Conservation (phyloP, 208 protist genomes). For the Acanthamoeba castellanii region DNA sequence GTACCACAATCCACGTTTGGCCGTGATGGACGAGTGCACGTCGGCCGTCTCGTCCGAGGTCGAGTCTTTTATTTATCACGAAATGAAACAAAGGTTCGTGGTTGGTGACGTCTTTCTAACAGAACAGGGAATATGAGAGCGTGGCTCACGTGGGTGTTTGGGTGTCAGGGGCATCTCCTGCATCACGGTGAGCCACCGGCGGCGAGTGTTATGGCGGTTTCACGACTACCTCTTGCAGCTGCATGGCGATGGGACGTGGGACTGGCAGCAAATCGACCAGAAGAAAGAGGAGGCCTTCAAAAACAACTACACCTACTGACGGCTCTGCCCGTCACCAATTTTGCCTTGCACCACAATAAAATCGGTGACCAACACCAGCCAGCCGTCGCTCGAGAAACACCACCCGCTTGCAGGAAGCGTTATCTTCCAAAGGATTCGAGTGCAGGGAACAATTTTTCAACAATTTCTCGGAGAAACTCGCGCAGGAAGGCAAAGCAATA, state of each 20-base stretch:
- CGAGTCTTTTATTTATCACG: slow-evolving; percentile 81
- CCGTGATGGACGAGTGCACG: slow-evolving; percentile 87
- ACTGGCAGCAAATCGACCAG: slow-evolving; percentile 30
- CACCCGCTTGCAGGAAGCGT: too few relatives aligned
- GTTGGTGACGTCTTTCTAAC: neutral
- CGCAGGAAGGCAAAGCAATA: too few relatives aligned
- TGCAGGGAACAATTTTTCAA: too few relatives aligned
- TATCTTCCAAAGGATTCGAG: too few relatives aligned
- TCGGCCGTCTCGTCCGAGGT: slow-evolving; percentile 81
- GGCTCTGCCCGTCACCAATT: neutral
- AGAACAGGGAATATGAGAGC: neutral
- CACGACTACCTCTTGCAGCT: slow-evolving; percentile 31
- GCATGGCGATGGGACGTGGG: slow-evolving; percentile 36
- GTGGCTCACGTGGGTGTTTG: neutral
- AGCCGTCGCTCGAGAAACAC: too few relatives aligned
- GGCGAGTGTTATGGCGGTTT: slow-evolving; percentile 20
- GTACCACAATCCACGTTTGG: slow-evolving; percentile 83
- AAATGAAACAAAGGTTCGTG: neutral
- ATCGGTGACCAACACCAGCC: too few relatives aligned
- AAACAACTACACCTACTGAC: neutral
- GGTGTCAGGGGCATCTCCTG: neutral
- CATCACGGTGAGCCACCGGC: neutral
- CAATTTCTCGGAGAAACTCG: too few relatives aligned
- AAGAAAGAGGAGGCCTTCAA: slow-evolving; percentile 38
- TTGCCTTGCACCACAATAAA: too few relatives aligned